These are phyloP conservation scores for Microcos paniculata DNA, from an alignment of 345 rosid genomes.

Conservation along the genomic window DNA sequence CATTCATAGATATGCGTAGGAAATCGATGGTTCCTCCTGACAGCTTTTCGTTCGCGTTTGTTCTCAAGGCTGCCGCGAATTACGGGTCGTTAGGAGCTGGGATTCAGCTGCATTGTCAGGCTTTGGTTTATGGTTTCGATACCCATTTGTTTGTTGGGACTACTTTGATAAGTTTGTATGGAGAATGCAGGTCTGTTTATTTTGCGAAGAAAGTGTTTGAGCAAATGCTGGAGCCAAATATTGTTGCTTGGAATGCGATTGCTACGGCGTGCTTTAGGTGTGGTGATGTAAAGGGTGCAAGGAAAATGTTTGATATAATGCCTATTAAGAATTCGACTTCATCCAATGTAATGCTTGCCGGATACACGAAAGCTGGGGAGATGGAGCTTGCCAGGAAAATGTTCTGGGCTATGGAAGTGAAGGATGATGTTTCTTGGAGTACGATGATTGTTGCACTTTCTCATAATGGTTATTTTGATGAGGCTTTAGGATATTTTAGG, in stretches of 20 bases:
- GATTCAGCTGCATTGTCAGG: conserved; percentile 57
- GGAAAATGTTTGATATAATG: conserved; percentile 37
- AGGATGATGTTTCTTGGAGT: conserved; percentile 66
- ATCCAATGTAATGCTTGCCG: conserved; percentile 66
- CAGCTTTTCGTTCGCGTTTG: conserved; percentile 71
- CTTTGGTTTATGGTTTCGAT: conserved; percentile 39
- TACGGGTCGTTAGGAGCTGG: conserved; percentile 45
- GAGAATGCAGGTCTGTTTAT: conserved; percentile 43
- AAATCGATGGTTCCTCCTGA: conserved; percentile 43
- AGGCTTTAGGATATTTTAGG: conserved; percentile 47
- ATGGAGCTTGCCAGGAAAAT: conserved; percentile 38
- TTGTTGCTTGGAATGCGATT: conserved; percentile 57
- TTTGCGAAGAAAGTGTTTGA: conserved; percentile 55
- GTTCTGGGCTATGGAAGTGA: conserved; percentile 44
- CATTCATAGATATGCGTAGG: conserved; percentile 46
- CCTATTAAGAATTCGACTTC: conserved; percentile 51
- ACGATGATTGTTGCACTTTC: conserved; percentile 56
- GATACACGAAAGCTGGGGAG: conserved; percentile 48
- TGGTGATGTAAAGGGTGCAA: conserved; percentile 33
- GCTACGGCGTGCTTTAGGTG: conserved; percentile 43
- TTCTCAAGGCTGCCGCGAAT: conserved; percentile 60
- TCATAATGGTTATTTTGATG: conserved; percentile 41
- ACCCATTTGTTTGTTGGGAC: conserved; percentile 59
- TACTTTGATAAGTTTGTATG: conserved; percentile 60
- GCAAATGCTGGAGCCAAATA: conserved; percentile 46